Evolutionary conservation across 2,329 filamentous ascomycete genomes (phyloP).

Genomic region (Cordyceps cicadae): DNA sequence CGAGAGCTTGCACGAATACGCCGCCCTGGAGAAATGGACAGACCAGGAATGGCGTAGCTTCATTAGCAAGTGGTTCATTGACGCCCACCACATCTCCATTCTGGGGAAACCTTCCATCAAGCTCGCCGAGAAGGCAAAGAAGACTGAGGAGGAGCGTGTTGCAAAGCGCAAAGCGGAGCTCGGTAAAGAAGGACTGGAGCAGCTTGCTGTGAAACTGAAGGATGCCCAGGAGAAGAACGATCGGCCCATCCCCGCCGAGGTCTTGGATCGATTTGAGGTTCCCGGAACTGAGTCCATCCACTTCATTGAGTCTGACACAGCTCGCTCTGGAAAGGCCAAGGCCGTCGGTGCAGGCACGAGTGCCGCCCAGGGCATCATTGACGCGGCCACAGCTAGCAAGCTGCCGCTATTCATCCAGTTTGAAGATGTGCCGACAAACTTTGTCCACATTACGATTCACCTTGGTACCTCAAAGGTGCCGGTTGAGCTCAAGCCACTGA

Average conservation of each 20-base stretch:
- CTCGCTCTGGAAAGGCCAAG: constrained; percentile 70
- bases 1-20: constrained; percentile 49
- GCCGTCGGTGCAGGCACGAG: constrained; percentile 61
- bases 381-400: constrained; percentile 52
- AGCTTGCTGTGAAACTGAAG: constrained; percentile 67
- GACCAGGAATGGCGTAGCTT: constrained; percentile 79
- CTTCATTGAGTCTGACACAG: constrained; percentile 83
- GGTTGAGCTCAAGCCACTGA: constrained; percentile 72
- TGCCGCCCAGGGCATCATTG: constrained; percentile 65
- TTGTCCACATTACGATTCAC: constrained; percentile 76
- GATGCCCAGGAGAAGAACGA: constrained; percentile 84
- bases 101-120: constrained; percentile 78
- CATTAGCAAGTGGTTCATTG: constrained; percentile 72
- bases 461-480: constrained; percentile 72
- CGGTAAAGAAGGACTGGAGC: constrained; percentile 71
- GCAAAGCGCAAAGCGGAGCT: constrained; percentile 70
- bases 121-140: constrained; percentile 72
- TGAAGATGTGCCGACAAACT: constrained; percentile 87
- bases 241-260: constrained; percentile 67
- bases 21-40: constrained; percentile 67
- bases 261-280: constrained; percentile 76
- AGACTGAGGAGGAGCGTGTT: constrained; percentile 69
- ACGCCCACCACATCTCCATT: constrained; percentile 80
- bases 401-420: constrained; percentile 92
- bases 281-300: constrained; percentile 86